Base-by-base conservation (phyloP, 495 filamentous ascomycete genomes). In the Xylaria cubensis region DNA sequence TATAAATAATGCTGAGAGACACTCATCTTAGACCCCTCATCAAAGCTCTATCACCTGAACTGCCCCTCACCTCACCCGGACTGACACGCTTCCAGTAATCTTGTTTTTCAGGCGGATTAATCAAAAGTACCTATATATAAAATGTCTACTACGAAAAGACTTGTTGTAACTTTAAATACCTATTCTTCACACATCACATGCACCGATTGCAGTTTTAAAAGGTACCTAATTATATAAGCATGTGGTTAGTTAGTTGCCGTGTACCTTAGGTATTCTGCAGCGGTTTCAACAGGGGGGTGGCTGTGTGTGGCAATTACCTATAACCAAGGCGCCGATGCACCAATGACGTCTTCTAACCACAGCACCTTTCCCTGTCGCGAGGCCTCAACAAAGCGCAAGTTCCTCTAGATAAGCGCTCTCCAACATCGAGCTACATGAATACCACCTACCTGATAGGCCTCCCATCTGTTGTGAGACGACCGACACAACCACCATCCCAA, bases 351-450 rank as follows among this genome's bases (percentile, higher is more conserved):
- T 44, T 44, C 19, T 44, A 15, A 26, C 39, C 21, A 21, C 59
- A 63, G 59, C 59, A 63, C 34, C 59, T 39, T 39, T 64, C 4
- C 61, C 24, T 15, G 9, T 4, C 9, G 50, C 21, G 34, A 55
- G 50, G 65, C 65, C 48, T 67, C 65, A 32, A 32, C 36, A 29
- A 29, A 29, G 26, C 26, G 26, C 26, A 29, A 2, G 26, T 39
- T 39, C 24, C 32, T 51, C 64, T n/a, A 56, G 51, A 56, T 56
- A 66, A 66, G 64, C 64, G 64, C 64, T 19, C 46, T 44, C 39
- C 63, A 65, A 65, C 24, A 21, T 46, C 26, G 21, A 42, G 26
- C 63, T 44, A 19, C 63, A 1, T 65, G 39, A 32, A 64, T 44
- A 9, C 39, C 13, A 36, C 29, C 19, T 39, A 29, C 5, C 55